These are phyloP conservation scores for Yamadazyma kitorensis DNA, from an alignment of 805 yeast genomes.

Conservation along the genomic window DNA sequence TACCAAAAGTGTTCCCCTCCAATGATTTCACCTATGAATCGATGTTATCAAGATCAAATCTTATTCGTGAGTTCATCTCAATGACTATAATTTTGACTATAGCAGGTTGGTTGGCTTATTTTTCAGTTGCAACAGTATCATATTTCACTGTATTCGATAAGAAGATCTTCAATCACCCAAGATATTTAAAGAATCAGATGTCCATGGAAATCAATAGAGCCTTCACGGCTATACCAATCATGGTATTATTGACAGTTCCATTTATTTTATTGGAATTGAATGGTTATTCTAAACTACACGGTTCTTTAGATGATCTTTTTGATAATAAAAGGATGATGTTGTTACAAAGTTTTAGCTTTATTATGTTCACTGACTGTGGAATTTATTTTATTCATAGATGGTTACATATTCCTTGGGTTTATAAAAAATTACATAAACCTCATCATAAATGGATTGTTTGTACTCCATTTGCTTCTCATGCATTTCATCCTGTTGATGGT, in stretches of 20 bases:
- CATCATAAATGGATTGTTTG: constrained; percentile 99
- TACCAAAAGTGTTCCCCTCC: constrained; percentile 56
- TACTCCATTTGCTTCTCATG: constrained; percentile 97
- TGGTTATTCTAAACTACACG: constrained; percentile 80
- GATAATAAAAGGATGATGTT: constrained; percentile 68
- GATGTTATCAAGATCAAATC: constrained; percentile 65
- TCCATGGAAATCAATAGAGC: constrained; percentile 79
- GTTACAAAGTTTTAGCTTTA: constrained; percentile 71
- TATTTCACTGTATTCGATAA: constrained; percentile 81
- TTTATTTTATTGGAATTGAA: constrained; percentile 83
- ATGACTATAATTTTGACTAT: constrained; percentile 67
- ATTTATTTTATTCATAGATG: constrained; percentile 89
- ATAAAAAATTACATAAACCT: constrained; percentile 88
- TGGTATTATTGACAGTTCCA: constrained; percentile 86
- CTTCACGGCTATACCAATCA: constrained; percentile 74
- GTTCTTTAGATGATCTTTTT: constrained; percentile 54
- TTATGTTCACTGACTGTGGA: constrained; percentile 91
- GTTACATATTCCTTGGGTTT: constrained; percentile 89
- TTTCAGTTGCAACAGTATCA: constrained; percentile 71
- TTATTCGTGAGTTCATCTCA: constrained; percentile 67
- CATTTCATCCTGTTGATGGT: constrained; percentile 98
- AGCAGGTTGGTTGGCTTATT: constrained; percentile 85
- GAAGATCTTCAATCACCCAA: constrained; percentile 90
- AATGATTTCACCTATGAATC: constrained; percentile 62
- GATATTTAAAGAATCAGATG: constrained; percentile 93